A percentile compares a stretch with the other conserved stretches of the same genome.
Evolutionary conservation across 2,329 filamentous ascomycete genomes (phyloP).

Genomic region (Pseudogymnoascus verrucosus): DNA sequence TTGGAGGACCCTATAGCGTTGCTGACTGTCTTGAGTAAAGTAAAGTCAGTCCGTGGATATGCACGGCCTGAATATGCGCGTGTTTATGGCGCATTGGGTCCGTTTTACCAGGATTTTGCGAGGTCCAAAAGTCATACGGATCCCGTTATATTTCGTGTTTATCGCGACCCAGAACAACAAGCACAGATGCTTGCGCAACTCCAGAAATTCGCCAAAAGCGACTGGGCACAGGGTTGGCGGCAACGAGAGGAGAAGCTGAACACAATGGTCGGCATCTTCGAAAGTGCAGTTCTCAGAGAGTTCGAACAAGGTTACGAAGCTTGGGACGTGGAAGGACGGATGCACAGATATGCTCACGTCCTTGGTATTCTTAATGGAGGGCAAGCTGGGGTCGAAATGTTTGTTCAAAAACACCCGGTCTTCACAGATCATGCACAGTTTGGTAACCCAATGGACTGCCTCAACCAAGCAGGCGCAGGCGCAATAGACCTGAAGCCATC

Average conservation of each 20-base stretch:
- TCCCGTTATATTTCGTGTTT: constrained; percentile 77
- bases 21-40: constrained; percentile 60
- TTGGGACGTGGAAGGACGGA: constrained; percentile 79
- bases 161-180: constrained; percentile 81
- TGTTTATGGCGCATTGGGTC: constrained; percentile 78
- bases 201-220: constrained; percentile 68
- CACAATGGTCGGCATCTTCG: constrained; percentile 73
- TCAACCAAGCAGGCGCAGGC: constrained; percentile 60
- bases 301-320: constrained; percentile 89
- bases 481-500: constrained; percentile 72
- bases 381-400: constrained; percentile 68
- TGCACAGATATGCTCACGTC: constrained; percentile 84
- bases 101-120: constrained; percentile 80
- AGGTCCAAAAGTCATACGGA: constrained; percentile 66
- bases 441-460: constrained; percentile 71
- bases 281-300: constrained; percentile 81
- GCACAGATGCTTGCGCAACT: constrained; percentile 83
- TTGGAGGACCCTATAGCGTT: constrained; percentile 51
- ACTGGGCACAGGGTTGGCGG: constrained; percentile 67
- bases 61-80: constrained; percentile 87
- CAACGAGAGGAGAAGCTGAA: constrained; percentile 64
- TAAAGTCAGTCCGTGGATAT: constrained; percentile 71
- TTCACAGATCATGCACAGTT: constrained; percentile 65
- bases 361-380: constrained; percentile 76
- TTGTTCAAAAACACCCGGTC: constrained; percentile 81